Base-by-base conservation (phyloP, 139 green algal genomes). In the Chlamydomonas incerta region DNA sequence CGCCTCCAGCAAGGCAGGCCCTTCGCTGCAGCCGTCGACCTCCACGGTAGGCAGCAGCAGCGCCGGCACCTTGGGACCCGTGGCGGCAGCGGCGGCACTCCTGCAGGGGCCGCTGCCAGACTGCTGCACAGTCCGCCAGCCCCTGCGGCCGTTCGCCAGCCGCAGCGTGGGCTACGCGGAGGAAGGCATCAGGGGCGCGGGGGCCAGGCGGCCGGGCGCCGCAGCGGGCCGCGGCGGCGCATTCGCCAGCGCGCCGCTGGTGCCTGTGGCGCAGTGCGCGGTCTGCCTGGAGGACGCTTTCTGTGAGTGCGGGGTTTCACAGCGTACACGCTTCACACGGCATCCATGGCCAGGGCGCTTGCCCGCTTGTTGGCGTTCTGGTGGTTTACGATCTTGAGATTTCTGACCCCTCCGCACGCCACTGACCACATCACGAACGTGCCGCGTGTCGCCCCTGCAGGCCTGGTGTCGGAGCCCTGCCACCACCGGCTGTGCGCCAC, bases 391-490 rank as follows among this genome's bases (percentile, higher is more conserved):
- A n/a, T n/a, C n/a, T n/a, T n/a, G n/a, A n/a, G n/a, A n/a, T n/a
- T n/a, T n/a, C n/a, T n/a, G n/a, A n/a, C n/a, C n/a, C n/a, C n/a
- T n/a, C n/a, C n/a, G n/a, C n/a, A n/a, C n/a, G n/a, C n/a, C n/a
- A n/a, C n/a, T n/a, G n/a, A n/a, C n/a, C n/a, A n/a, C n/a, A n/a
- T n/a, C n/a, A n/a, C n/a, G n/a, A n/a, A n/a, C n/a, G n/a, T n/a
- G n/a, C n/a, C n/a, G n/a, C n/a, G n/a, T n/a, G n/a, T n/a, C n/a
- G n/a, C n/a, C n/a, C n/a, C n/a, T 50, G 41, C 41, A 50, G 41
- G 41, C 23, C 74, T 82, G 55, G 74, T 72, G 34, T 28, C 34
- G 58, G 58, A 82, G 74, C 74, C 74, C 10, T 82, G 74, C 58
- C 74, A 82, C 60, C 74, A 82, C 57, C 74, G 74, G 34, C 34